Base-by-base conservation (phyloP, 371 early-diverging fungal genomes). In the Vairimorpha apis region DNA sequence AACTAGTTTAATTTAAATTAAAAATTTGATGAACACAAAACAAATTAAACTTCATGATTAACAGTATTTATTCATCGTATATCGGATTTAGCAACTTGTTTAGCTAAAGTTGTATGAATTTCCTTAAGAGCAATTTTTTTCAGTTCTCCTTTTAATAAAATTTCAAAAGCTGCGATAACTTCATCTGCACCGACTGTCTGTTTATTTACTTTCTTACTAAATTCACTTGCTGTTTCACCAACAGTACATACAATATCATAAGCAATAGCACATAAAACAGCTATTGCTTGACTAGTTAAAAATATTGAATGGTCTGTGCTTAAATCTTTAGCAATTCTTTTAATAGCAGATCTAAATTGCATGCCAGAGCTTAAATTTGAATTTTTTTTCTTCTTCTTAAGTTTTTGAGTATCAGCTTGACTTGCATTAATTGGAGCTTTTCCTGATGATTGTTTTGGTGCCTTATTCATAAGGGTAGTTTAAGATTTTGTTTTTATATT, bases 141-240 rank as follows among this genome's bases (percentile, higher is more conserved):
- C 30, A 83, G 63, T 66, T 83, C 83, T 21, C 83, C 83, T 41
- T 60, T 75, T 13, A 78, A 58, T 43, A 76, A 72, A 23, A 83
- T 73, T 56, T 76, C 72, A 33, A 72, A 72, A 5, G 83, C 79
- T 55, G 78, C 58, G 12, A 68, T 49, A 29, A 83, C 75, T 33
- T 83, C 83, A 55, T 83, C 83, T 16, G 75, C 78, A 51, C 80
- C 80, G 21, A 83, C 72, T n/a, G 83, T 83, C 29, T 81, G 77
- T 56, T 81, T 83, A 25, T 74, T 74, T 23, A 80, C 81, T 64
- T 83, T 83, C 55, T 74, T 70, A 51, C 80, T 77, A 13, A 83
- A 70, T 27, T 76, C 80, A 29, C 47, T 69, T 8, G 80, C 76
- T 27, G 63, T 70, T 0, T 68, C 49, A 1, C 78, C 65, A 32